Evolutionary conservation across 2,329 filamentous ascomycete species (phyloP), one percentile per base, ranked within the genome.

Genomic region (Epichloe hybrida): DNA sequence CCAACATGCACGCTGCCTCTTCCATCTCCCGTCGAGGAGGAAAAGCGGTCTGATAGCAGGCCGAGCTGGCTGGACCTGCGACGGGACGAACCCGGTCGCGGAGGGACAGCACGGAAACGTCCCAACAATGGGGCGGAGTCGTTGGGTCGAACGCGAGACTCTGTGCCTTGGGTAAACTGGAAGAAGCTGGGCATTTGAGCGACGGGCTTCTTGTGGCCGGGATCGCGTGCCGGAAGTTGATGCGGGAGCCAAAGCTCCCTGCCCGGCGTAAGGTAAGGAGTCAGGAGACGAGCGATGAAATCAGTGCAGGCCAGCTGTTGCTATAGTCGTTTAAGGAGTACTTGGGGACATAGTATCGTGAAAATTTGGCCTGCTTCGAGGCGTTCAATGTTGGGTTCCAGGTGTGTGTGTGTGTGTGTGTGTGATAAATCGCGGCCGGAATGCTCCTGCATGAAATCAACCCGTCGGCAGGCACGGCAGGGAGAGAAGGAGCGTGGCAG

Each of bases 131-230:
- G 79, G 17, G 80, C 77, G 41, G 77, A 69, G 59, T 82, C 75
- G 57, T 69, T 70, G 52, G 72, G 72, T 48, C 72, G 71, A 53
- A 71, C 68, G 58, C 71, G 73, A 55, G 78, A 74, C 66, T 84
- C 81, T 60, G 69, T 74, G 64, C 80, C 81, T 61, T 80, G 80
- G 55, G 80, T 80, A 67, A 84, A 84, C 63, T 76, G 72, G 68
- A 84, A 84, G 71, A 83, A 81, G 60, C 74, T 72, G 61, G 80
- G 77, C 79, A 83, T 83, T 46, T 44, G 47, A 17, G 37, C 50
- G 43, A 48, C 20, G 37, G 58, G 48, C 12, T 40, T 34, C n/a
- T 7, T 21, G 38, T 31, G 47, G 39, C 39, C 39, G 21, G 49
- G 27, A 34, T 15, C 27, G 17, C 42, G 37, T 49, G 52, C 44